Conservation (phyloP, 441 rosid species). For the Mallotus japonicus region DNA sequence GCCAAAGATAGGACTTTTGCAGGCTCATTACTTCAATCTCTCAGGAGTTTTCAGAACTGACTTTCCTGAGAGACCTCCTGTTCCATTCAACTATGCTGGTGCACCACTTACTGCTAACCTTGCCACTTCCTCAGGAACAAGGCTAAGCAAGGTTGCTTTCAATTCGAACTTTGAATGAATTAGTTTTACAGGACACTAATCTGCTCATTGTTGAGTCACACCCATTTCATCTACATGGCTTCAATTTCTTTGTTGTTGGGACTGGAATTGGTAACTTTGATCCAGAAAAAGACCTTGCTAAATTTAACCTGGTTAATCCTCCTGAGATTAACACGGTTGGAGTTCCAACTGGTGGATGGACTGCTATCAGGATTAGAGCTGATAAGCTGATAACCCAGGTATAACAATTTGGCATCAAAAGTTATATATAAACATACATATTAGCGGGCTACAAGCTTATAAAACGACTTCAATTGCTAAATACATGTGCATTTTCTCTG, state of each 20-base stretch:
- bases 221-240: constrained; percentile 83
- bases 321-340: too few species aligned
- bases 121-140: too few species aligned
- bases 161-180: constrained; percentile 65
- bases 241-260: constrained; percentile 71
- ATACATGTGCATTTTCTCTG: background rate
- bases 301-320: constrained; percentile 43
- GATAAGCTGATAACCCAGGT: too few species aligned
- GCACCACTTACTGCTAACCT: constrained; percentile 57
- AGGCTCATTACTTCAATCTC: constrained; percentile 60
- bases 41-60: constrained; percentile 35
- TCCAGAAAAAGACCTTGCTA: constrained; percentile 48
- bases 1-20: constrained; percentile 61
- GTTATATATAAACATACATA: too few species aligned
- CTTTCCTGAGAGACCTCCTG: background rate
- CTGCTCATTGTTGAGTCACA: constrained; percentile 72
- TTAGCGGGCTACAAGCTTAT: too few species aligned
- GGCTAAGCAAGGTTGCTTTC: constrained; percentile 49
- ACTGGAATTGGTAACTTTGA: constrained; percentile 81
- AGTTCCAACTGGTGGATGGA: too few species aligned
- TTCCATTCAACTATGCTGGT: constrained; percentile 53
- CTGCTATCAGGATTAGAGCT: too few species aligned
- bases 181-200: constrained; percentile 70
- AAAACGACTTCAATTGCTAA: background rate
- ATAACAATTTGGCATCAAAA: too few species aligned